These are phyloP conservation scores for Suillus occidentalis DNA, from an alignment of 768 basidiomycete species.

Conservation along the genomic window DNA sequence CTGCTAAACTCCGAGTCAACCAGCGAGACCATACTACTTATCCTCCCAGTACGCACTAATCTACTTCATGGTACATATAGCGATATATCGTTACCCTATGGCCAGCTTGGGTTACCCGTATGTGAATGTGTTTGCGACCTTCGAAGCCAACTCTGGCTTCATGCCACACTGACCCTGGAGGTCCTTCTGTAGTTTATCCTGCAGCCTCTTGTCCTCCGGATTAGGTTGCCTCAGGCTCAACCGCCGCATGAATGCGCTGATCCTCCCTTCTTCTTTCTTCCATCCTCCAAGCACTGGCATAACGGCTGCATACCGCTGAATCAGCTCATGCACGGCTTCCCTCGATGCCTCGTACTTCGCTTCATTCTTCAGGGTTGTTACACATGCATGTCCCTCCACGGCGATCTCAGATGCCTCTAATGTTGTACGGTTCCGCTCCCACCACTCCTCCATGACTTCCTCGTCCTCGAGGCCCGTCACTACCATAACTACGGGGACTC, in stretches of 20 bases:
- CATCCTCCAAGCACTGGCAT: neutral
- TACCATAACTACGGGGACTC: slow-evolving; percentile 41
- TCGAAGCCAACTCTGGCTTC: neutral
- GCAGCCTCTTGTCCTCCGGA: neutral
- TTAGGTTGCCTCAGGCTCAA: neutral
- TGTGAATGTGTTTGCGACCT: neutral
- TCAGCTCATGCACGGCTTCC: slow-evolving; percentile 21
- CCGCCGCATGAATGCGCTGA: neutral
- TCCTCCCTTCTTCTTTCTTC: neutral
- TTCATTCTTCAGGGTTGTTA: slow-evolving; percentile 36
- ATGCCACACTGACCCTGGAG: neutral
- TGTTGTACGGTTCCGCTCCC: slow-evolving; percentile 26
- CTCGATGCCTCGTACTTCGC: slow-evolving; percentile 37
- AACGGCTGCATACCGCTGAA: neutral
- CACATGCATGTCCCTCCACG: slow-evolving; percentile 39
- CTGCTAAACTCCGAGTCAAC: too few species aligned
- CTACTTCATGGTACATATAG: neutral
- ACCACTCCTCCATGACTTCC: slow-evolving; percentile 36
- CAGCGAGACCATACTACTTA: neutral
- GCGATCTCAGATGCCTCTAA: slow-evolving; percentile 28
- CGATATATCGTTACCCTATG: neutral
- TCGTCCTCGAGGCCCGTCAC: slow-evolving; percentile 43
- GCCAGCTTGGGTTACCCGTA: neutral
- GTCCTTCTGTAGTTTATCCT: neutral
- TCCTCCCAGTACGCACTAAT: neutral